Base-by-base conservation (phyloP, 2,329 filamentous ascomycete species). In the Venturia asperata region DNA sequence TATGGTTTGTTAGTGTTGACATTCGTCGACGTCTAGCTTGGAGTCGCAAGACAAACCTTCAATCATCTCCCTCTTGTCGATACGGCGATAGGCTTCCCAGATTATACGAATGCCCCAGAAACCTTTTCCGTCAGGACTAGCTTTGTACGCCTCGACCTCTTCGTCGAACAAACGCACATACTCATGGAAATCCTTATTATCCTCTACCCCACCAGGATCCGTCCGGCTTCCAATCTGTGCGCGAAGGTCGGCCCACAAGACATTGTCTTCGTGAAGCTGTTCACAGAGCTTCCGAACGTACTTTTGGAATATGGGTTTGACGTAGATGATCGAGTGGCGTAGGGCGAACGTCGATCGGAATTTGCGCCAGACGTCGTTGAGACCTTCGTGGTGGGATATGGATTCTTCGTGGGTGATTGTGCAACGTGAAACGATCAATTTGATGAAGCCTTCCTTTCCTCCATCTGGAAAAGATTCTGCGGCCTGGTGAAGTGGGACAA, bases 41-140 rank as follows among this genome's bases (percentile, higher is more conserved):
- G 55, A 37, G 21, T 5, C 21, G 4, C 34, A 55, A 65, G 27
- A 70, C 74, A 52, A 71, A 77, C 85, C 86, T 68, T 92, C 83
- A 24, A 92, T 80, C 60, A 97, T 85, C 17, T 79, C 75, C 61
- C 86, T 85, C 19, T 87, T 87, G 34, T 84, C 80, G 63, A 85
- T 81, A 37, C 77, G 78, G 49, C 92, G 86, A 58, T 92, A 78
- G 0, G 84, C 85, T 0, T 91, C 93, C 90, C 91, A 96, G 69
- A 96, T 96, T 70, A 92, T 85, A 13, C 90, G 83, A 15, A 89
- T 81, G 15, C 92, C 93, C 88, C 91, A 96, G 76, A 97, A 97
- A 0, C 81, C 80, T 67, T 86, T 81, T 2, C 91, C 90, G 69
- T 88, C 84, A 39, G 87, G 82, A 0, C 87, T 87, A 1, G 80